Evolutionary conservation across 2,329 filamentous ascomycete genomes (phyloP), one percentile per base, ranked within the genome.

Genomic region (Penicillium sclerotigenum): DNA sequence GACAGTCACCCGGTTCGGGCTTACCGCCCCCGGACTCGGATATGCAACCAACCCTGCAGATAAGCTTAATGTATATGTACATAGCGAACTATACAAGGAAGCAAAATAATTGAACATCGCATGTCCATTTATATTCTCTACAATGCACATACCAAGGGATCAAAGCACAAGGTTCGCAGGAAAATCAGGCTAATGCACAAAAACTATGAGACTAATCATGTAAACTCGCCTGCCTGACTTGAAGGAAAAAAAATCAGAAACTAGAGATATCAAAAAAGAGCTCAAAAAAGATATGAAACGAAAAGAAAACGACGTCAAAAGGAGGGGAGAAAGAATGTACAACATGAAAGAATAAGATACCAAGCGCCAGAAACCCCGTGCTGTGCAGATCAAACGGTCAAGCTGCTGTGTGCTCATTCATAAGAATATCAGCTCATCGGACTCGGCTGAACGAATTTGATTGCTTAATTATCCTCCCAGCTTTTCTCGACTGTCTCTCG

Each of bases 401-500:
- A 62, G 65, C 51, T 52, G 54, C 55, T 58, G 54, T 58, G 54
- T 47, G 40, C 20, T 57, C 36, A 46, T 58, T 51, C 37, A 56
- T 47, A 47, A 42, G 50, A 56, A 16, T 54, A 24, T 56, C 52
- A 64, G 59, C 49, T 48, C 48, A 57, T 52, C 50, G 36, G 54
- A 57, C 49, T 56, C 43, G 42, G 60, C 57, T 52, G 37, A 40
- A 47, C 52, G 34, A 45, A 22, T 45, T 40, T 20, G 33, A 20
- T 18, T 24, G 20, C 22, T 69, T 73, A 96, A 69, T 51, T 51
- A 5, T 97, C 93, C 62, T 97, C 94, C 94, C 94, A 99, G 79
- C 93, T 97, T 84, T 97, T 97, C 81, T 99, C 94, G 16, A 99
- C 94, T 0, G 93, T 97, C 79, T 97, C 94, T 46, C 91, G 83